These are phyloP conservation scores for Scenedesmus sp. DNA, from an alignment of 163 green algal genomes.

Conservation along the genomic window DNA sequence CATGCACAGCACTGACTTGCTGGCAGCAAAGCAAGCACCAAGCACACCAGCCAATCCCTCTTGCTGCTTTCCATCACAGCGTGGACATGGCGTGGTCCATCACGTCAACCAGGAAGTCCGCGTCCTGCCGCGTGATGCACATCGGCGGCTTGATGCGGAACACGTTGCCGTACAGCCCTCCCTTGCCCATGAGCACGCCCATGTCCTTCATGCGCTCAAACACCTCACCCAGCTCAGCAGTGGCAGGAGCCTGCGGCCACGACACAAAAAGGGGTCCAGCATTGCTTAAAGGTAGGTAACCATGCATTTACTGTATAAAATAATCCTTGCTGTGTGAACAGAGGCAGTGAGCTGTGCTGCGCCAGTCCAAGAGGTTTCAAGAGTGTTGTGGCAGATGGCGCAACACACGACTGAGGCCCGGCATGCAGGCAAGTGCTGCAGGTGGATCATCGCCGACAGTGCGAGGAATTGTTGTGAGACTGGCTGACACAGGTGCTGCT, in stretches of 20 bases:
- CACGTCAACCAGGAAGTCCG: constrained; percentile 89
- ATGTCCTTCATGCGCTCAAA: constrained; percentile 93
- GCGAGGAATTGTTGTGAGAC: too few species aligned
- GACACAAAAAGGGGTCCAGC: too few species aligned
- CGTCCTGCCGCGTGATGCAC: constrained; percentile 92
- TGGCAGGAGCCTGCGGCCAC: neutral
- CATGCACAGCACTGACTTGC: neutral
- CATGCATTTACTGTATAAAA: too few species aligned
- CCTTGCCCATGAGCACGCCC: constrained; percentile 97
- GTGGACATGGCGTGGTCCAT: constrained; percentile 81
- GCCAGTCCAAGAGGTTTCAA: too few species aligned
- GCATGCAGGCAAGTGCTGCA: too few species aligned
- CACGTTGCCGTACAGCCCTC: constrained; percentile 93
- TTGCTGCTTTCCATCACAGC: constrained; percentile 62
- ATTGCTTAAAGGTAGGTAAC: too few species aligned
- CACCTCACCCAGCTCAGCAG: constrained; percentile 76
- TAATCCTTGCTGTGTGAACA: too few species aligned
- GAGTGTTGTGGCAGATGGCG: too few species aligned
- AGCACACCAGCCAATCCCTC: neutral
- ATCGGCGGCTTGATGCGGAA: constrained; percentile 99
- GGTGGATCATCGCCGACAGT: too few species aligned
- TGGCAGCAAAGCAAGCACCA: neutral
- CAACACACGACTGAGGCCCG: too few species aligned
- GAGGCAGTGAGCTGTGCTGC: too few species aligned
- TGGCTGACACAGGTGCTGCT: too few species aligned